Base-by-base conservation (phyloP, 805 yeast species). In the Nakazawaea molendinolei region DNA sequence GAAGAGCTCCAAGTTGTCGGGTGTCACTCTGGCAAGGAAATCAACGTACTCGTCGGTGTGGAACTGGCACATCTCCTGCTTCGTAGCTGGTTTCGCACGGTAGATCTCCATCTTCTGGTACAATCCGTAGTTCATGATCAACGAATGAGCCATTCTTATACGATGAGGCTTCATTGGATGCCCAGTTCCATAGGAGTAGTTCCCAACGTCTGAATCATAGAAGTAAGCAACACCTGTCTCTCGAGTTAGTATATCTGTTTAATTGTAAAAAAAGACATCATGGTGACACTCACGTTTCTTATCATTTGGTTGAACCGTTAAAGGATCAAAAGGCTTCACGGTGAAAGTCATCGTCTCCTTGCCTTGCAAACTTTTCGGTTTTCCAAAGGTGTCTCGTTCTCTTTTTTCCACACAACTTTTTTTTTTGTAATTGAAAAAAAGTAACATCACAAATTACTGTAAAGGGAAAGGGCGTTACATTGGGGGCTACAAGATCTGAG, bases 121-220 rank as follows among this genome's bases (percentile, higher is more conserved):
- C 36, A 92, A 71, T 1, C 97, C 97, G 58, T 92, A 92, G 62
- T 90, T 89, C 95, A 92, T 90, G 46, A 92, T 85, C 51, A 92
- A 69, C 28, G 95, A 86, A 59, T 92, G 97, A 6, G 97, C 95
- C 95, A 92, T 89, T 76, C 97, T 82, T 64, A 92, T 87, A 55
- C 98, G 78, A 59, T 90, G 97, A 17, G 98, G 98, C 57, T 92
- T 92, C 98, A 92, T 92, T 27, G 97, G 97, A 60, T 92, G 98
- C 20, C 96, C 96, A 4, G 96, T 92, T 39, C 97, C 97, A 56
- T 92, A 92, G 30, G 97, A 95, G 61, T 90, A 90, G 63, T 92
- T 92, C 23, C 97, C 97, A 32, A 92, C 95, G 56, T 90, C 98
- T 20, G 95, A 76, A 57, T 81, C 90, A 52, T 81, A 81, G 56